These are phyloP conservation scores for Coffea canephora DNA, from an alignment of 257 asterid species.

Conservation along the genomic window DNA sequence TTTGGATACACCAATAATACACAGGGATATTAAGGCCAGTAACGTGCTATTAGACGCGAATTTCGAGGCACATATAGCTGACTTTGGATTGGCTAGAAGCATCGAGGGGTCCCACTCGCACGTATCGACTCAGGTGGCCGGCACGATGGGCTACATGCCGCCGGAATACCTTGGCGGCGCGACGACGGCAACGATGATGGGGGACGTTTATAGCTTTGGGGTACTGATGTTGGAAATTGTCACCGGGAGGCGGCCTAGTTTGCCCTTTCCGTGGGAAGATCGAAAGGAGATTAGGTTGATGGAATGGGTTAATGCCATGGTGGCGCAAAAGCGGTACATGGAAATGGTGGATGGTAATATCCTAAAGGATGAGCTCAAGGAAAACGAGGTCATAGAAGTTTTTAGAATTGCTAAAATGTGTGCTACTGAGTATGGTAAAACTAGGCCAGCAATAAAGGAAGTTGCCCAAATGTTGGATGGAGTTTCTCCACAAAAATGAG, in stretches of 20 bases:
- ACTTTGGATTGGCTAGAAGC: conserved; percentile 75
- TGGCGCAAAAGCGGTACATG: conserved; percentile 29
- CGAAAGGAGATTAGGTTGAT: conserved; percentile 66
- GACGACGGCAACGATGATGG: conserved; percentile 49
- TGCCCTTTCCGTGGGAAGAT: conserved; percentile 57
- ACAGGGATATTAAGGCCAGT: conserved; percentile 73
- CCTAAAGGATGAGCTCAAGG: conserved; percentile 30
- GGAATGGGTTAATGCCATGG: conserved; percentile 57
- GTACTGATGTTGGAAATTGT: conserved; percentile 64
- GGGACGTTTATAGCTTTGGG: conserved; percentile 85
- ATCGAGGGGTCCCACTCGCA: conserved; percentile 65
- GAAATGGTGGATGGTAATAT: conserved; percentile 67
- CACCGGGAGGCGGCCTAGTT: conserved; percentile 66
- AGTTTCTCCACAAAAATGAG: conserved; percentile 17
- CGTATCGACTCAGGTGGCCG: conserved; percentile 87
- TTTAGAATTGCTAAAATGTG: conserved; percentile 57
- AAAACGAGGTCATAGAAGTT: conserved; percentile 38
- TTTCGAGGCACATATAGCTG: conserved; percentile 78
- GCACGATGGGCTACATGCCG: conserved; percentile 96
- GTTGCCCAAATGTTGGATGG: conserved; percentile 48
- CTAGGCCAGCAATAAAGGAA: conserved; percentile 61
- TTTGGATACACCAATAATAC: conserved; percentile 56
- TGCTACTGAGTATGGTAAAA: conserved; percentile 34
- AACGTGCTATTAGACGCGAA: conserved; percentile 52
- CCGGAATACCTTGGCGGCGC: conserved; percentile 76